phyloP scores from a whole-genome alignment of 176 grass and related monocot genomes.

The Carex pumila region DNA sequence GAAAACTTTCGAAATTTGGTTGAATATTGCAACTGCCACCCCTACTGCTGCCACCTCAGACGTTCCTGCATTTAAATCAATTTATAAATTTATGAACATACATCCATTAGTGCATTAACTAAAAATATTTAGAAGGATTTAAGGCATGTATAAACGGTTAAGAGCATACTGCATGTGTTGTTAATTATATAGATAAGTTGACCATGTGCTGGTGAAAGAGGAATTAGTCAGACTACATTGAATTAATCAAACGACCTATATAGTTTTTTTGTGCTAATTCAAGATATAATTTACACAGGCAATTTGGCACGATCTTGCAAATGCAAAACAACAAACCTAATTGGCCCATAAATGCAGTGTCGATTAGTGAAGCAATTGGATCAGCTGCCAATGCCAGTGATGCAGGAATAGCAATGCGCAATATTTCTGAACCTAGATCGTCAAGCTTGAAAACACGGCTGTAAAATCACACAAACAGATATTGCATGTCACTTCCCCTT shows the following conservation, averaged over 20 bases:
- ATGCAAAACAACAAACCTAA: constrained; percentile 45
- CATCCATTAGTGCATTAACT: not conserved
- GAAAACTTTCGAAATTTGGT: constrained; percentile 89
- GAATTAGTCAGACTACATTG: not conserved
- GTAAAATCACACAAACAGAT: not conserved
- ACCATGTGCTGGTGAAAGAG: not conserved
- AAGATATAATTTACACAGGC: not conserved
- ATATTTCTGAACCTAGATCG: constrained; percentile 63
- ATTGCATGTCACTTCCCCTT: not conserved
- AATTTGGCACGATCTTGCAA: not conserved
- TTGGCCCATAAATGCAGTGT: constrained; percentile 90
- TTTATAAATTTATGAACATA: not conserved
- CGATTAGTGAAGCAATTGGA: constrained; percentile 81
- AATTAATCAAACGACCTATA: not conserved
- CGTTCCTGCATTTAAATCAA: constrained; percentile 36
- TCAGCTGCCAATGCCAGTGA: constrained; percentile 86
- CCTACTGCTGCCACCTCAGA: constrained; percentile 85
- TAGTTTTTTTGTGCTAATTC: not conserved
- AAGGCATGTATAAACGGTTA: not conserved
- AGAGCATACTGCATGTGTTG: not conserved
- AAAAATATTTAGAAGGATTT: not conserved
- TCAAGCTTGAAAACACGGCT: constrained; percentile 88
- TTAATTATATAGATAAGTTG: not conserved
- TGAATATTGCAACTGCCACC: constrained; percentile 95
- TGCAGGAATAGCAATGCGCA: constrained; percentile 75